These are phyloP conservation scores for Aspergillus versicolor DNA, from an alignment of 2,329 filamentous ascomycete genomes.

Conservation along the genomic window DNA sequence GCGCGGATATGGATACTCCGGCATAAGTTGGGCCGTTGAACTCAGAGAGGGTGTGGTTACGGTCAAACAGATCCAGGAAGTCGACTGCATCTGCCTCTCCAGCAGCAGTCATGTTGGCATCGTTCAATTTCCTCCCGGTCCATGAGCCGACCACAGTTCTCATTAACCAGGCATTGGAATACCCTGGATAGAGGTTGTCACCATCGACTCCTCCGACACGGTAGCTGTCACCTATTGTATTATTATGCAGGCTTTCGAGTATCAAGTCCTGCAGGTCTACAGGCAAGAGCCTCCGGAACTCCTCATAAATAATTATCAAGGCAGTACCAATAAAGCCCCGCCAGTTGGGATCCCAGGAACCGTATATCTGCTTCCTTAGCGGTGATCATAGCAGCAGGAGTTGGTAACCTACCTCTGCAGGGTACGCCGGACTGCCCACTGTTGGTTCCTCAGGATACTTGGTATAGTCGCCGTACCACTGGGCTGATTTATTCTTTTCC, in stretches of 20 bases:
- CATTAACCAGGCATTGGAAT: constrained; percentile 64
- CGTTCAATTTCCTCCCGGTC: constrained; percentile 54
- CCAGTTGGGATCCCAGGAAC: constrained; percentile 65
- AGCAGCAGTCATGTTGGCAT: constrained; percentile 58
- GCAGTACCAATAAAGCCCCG: constrained; percentile 62
- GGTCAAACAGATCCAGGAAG: constrained; percentile 58
- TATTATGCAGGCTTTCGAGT: constrained; percentile 54
- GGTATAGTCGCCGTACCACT: constrained; percentile 53
- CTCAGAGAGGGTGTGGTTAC: constrained; percentile 58
- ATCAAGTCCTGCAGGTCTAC: constrained; percentile 45
- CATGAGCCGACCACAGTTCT: constrained; percentile 61
- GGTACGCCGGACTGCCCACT: constrained; percentile 53
- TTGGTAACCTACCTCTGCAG: constrained; percentile 25
- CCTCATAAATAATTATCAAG: constrained; percentile 59
- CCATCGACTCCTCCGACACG: constrained; percentile 59
- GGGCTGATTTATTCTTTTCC: constrained; percentile 49
- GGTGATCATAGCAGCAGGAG: neutral
- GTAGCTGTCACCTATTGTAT: constrained; percentile 60
- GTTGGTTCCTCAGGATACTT: constrained; percentile 51
- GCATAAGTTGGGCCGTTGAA: constrained; percentile 65
- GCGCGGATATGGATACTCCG: constrained; percentile 59
- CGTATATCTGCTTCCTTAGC: constrained; percentile 45
- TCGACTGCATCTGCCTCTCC: constrained; percentile 58
- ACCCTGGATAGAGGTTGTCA: constrained; percentile 63
- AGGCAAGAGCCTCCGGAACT: constrained; percentile 52